phyloP scores from a whole-genome alignment of 768 basidiomycete species.

The Phylloporus arenicola region DNA sequence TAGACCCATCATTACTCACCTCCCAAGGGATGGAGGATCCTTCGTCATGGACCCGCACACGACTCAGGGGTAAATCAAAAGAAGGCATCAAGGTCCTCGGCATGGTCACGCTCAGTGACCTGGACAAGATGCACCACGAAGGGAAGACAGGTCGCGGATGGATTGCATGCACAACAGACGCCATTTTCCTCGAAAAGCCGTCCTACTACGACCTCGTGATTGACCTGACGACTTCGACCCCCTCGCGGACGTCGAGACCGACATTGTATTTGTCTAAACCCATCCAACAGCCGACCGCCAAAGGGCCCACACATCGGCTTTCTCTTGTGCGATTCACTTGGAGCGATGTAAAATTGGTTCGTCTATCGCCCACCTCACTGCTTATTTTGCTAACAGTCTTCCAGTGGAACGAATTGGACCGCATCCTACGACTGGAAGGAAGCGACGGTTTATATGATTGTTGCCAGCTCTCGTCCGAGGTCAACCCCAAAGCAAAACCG shows the following conservation, averaged over 20 bases:
- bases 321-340: constrained; percentile 70
- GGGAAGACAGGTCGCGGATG: constrained; percentile 62
- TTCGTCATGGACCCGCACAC: constrained; percentile 28
- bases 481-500: constrained; percentile 34
- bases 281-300: constrained; percentile 31
- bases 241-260: constrained; percentile 56
- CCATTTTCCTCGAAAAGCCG: constrained; percentile 78
- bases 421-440: constrained; percentile 55
- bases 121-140: constrained; percentile 56
- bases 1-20: constrained; percentile 20
- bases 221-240: constrained; percentile 67
- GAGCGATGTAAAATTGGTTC: constrained; percentile 74
- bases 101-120: constrained; percentile 72
- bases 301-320: constrained; percentile 48
- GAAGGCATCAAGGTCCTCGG: constrained; percentile 67
- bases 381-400: not conserved
- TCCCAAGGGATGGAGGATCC: constrained; percentile 20
- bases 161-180: constrained; percentile 86
- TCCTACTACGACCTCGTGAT: constrained; percentile 75
- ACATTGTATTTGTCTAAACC: constrained; percentile 59
- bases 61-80: constrained; percentile 37
- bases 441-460: constrained; percentile 28
- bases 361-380: constrained; percentile 14
- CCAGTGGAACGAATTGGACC: constrained; percentile 76
- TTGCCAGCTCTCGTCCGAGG: constrained; percentile 28